Conservation (phyloP, 768 basidiomycete species). For the Mycena vitilis region DNA sequence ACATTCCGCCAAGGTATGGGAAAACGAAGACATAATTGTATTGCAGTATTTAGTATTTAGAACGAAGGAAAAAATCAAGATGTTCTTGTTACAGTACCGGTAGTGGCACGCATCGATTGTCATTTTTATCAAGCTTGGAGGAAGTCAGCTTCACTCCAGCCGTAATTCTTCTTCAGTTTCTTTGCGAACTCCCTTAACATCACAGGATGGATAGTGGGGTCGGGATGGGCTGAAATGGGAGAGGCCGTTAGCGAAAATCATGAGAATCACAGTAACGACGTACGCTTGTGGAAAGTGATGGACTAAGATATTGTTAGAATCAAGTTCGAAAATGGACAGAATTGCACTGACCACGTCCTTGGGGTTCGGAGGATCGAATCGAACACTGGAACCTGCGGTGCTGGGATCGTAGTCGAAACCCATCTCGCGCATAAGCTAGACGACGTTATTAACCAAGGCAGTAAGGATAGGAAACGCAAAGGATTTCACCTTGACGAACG, state of each 20-base stretch:
- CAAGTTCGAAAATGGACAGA: neutral
- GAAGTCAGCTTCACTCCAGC: conserved; percentile 68
- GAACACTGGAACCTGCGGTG: conserved; percentile 85
- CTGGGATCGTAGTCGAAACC: conserved; percentile 80
- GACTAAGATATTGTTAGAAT: conserved; percentile 9
- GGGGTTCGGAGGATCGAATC: conserved; percentile 79
- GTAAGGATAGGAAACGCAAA: conserved; percentile 1
- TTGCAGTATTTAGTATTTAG: conserved; percentile 4
- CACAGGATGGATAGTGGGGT: conserved; percentile 67
- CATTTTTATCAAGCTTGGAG: conserved; percentile 25
- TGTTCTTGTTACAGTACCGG: neutral
- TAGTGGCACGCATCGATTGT: neutral
- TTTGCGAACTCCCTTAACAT: conserved; percentile 66
- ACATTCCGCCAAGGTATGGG: neutral
- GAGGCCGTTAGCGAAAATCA: conserved; percentile 11
- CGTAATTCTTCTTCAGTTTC: conserved; percentile 71
- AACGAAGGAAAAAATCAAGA: conserved; percentile 6
- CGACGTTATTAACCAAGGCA: neutral
- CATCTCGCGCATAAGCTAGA: conserved; percentile 81
- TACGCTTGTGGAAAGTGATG: conserved; percentile 84
- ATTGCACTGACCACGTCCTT: conserved; percentile 54
- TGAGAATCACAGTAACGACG: conserved; percentile 33
- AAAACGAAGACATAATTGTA: conserved; percentile 2
- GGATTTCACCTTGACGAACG: conserved; percentile 72
- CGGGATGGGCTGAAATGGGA: conserved; percentile 71